Evolutionary conservation across 768 basidiomycete genomes (phyloP), one percentile per base, ranked within the genome.

Genomic region (Coprinellus micaceus): DNA sequence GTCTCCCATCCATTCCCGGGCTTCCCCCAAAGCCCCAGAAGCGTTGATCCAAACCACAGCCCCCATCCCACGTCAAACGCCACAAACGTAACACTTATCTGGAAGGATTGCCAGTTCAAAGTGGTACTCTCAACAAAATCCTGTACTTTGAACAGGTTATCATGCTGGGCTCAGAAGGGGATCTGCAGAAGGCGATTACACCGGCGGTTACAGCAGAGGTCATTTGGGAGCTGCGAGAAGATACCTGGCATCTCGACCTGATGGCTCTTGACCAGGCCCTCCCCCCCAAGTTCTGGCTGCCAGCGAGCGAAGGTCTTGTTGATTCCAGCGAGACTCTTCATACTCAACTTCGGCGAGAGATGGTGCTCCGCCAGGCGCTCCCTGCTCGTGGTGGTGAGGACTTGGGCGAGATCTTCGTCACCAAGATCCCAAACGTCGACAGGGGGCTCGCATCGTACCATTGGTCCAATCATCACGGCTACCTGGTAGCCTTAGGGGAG

Each of bases 161-260:
- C 4, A n/a, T 29, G 9, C 19, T 50, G 26, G 29, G 29, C 17
- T 17, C 48, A 2, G 26, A 30, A 26, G 48, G 33, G 30, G 48
- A 50, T 22, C 30, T 50, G 11, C 3, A 22, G 26, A 13, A n/a
- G 11, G 19, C 48, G 4, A 9, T 50, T 17, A 50, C 29, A 13
- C 48, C 48, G 2, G 9, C 9, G 6, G 19, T 50, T n/a, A 12
- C 29, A 2, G 28, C 48, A 1, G 48, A 56, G 33, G 47, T 56
- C 17, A 13, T 48, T 7, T 56, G 33, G 26, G 54, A 56, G 33
- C 45, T 56, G 4, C 47, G 54, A 41, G 47, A 48, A 24, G 47
- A 17, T 22, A 49, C n/a, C 10, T 56, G 45, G 45, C 45, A 26
- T 24, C 3, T 49, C 10, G 54, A 56, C 21, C 29, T 56, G n/a